phyloP scores from a whole-genome alignment of 169 alveolate species.

The Plasmodium knowlesi region DNA sequence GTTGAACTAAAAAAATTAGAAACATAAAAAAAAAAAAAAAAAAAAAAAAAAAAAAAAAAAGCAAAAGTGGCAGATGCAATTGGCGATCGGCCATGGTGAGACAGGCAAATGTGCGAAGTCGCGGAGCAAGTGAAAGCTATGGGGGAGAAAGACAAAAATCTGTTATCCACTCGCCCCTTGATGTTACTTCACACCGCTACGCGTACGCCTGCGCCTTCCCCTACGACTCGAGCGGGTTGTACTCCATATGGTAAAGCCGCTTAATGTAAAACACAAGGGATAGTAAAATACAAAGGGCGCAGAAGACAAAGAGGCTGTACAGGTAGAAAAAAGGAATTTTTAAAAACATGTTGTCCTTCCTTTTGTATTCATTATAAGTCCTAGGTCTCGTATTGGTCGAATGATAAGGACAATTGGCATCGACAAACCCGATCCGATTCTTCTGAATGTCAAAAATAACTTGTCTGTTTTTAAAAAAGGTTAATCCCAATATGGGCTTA shows the following conservation, averaged over 20 bases:
- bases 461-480: slow-evolving; percentile 81
- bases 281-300: slow-evolving; percentile 21
- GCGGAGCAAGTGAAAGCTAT: background rate
- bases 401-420: slow-evolving; percentile 55
- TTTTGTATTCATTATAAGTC: slow-evolving; percentile 68
- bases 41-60: background rate
- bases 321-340: slow-evolving; percentile 28
- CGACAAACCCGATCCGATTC: slow-evolving; percentile 75
- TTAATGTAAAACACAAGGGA: slow-evolving; percentile 28
- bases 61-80: background rate
- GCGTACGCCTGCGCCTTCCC: background rate
- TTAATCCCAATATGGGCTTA: slow-evolving; percentile 82
- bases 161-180: background rate
- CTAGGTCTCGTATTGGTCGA: slow-evolving; percentile 50
- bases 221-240: background rate
- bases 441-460: slow-evolving; percentile 77
- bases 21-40: background rate
- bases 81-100: too few relatives aligned
- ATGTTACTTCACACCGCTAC: background rate
- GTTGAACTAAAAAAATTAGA: background rate
- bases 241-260: slow-evolving; percentile 7
- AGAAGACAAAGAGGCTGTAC: slow-evolving; percentile 13
- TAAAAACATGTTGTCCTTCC: slow-evolving; percentile 36
- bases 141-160: background rate
- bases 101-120: too few relatives aligned